Base-by-base conservation (phyloP, 75 land plant species). In the Picea sitchensis region DNA sequence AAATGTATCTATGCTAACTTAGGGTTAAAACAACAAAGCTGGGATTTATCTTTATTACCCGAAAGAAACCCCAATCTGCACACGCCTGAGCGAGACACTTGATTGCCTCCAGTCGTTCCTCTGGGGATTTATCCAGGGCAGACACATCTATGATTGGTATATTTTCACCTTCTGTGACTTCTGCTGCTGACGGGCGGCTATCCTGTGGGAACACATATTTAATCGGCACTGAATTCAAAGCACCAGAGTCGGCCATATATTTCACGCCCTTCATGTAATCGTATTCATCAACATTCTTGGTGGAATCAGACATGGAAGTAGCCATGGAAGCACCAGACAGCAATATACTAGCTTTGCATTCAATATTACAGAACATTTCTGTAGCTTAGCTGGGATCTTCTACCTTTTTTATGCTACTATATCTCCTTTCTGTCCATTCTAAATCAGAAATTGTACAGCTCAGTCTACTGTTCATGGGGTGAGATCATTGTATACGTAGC, bases 91-190 rank as follows among this genome's bases (percentile, higher is more conserved):
- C 88, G 7, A 95, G 76, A 67, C 80, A 78, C 11, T 74, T 30
- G n/a, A 87, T 67, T 20, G 89, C 54, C 23, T 63, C 36, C n/a
- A 71, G 73, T n/a, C 64, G 47, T 11, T 83, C 20, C 9, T 59
- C 36, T 32, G 65, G 78, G 54, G 58, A 26, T 59, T 75, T 79
- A 14, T 86, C 86, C 0, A 82, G 62, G 6, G 41, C 73, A 13
- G 84, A 81, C 36, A 93, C 6, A 79, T 95, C 92, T 23, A 95
- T 86, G 3, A 88, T 34, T 3, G 98, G 98, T 44, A 95, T 81
- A 51, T 78, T 61, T n/a, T 85, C 83, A 23, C 73, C 61, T 1
- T 59, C 41, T 57, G 79, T n/a, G 2, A 90, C 84, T 71, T 90
- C 82, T 11, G 79, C 34, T 11, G 88, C 77, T 20, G 62, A 60